These are phyloP conservation scores for Lasiosphaeris hirsuta DNA, from an alignment of 495 filamentous ascomycete species.

Conservation along the genomic window DNA sequence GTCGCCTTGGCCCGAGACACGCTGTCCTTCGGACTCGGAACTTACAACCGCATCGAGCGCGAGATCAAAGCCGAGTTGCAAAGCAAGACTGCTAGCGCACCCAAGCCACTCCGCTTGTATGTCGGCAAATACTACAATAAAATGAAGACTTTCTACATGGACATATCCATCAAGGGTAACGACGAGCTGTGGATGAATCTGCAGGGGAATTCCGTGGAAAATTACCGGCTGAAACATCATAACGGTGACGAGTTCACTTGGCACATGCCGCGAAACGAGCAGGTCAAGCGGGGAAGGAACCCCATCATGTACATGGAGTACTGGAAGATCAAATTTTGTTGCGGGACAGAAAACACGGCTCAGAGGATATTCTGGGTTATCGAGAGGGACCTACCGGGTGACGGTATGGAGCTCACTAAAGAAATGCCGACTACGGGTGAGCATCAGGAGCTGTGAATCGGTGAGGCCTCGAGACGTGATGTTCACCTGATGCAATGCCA, in stretches of 20 bases:
- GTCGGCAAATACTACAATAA: neutral
- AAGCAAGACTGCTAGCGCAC: neutral
- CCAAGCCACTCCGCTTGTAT: neutral
- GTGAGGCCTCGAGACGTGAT: too few relatives aligned
- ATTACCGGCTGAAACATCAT: slow-evolving; percentile 1
- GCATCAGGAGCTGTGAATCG: too few relatives aligned
- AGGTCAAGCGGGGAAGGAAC: slow-evolving; percentile 4
- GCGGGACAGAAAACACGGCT: too few relatives aligned
- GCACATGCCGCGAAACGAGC: slow-evolving; percentile 4
- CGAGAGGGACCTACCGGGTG: too few relatives aligned
- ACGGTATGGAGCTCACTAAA: too few relatives aligned
- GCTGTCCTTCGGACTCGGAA: neutral
- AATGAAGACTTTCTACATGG: neutral
- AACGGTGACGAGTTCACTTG: slow-evolving; percentile 8
- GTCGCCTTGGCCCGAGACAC: neutral
- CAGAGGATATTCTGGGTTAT: too few relatives aligned
- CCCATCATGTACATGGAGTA: slow-evolving; percentile 7
- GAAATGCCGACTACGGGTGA: too few relatives aligned
- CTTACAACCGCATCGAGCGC: neutral
- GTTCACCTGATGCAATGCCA: too few relatives aligned
- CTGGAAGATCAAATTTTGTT: slow-evolving; percentile 7
- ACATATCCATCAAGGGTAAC: neutral
- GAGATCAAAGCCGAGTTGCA: slow-evolving; percentile 5
- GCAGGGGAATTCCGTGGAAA: neutral
- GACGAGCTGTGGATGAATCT: slow-evolving; percentile 2